Evolutionary conservation across 768 basidiomycete species (phyloP), one percentile per base, ranked within the genome.

Genomic region (Trametes punicea): DNA sequence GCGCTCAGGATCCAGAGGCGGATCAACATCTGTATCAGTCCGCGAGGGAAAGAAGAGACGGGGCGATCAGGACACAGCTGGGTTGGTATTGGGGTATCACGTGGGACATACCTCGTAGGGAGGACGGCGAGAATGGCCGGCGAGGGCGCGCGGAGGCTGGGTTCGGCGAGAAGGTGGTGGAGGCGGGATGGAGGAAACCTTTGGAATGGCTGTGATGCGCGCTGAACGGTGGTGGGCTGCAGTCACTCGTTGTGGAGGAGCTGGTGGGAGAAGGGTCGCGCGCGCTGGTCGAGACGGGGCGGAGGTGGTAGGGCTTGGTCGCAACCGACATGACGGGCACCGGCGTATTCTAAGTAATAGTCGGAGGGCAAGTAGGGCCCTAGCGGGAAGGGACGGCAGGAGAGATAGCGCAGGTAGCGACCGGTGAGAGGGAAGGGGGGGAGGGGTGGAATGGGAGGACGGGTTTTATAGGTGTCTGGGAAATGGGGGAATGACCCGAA

Each of bases 61-160:
- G 30, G 39, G 51, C 6, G 48, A 25, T 31, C 34, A 41, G 38
- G 26, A 31, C 46, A 5, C 11, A 34, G 20, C 7, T 23, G 5
- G n/a, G 13, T 8, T 21, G 39, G 16, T 40, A 27, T 13, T 3
- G 2, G 31, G 29, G 29, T 44, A 38, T 21, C 33, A 46, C 33
- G 44, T 46, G 51, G 18, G 13, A 57, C 62, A 50, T 47, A 85
- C 85, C 85, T 73, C 84, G 75, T 20, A 88, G 64, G 1, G 82
- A 82, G 60, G 77, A 80, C 4, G 86, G 85, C 23, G 85, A 84
- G 46, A 87, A 71, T 9, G 85, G 84, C 0, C 85, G 75, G 13
- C 84, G 80, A 30, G 72, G 64, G 41, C 71, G 74, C 36, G 69
- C 66, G n/a, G 68, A 30, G 55, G 65, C 50, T 25, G 63, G 59